Percentiles rank a stretch among this genome's conserved stretches.
phyloP scores from a whole-genome alignment of 441 rosid genomes.

The Populus hybrid region DNA sequence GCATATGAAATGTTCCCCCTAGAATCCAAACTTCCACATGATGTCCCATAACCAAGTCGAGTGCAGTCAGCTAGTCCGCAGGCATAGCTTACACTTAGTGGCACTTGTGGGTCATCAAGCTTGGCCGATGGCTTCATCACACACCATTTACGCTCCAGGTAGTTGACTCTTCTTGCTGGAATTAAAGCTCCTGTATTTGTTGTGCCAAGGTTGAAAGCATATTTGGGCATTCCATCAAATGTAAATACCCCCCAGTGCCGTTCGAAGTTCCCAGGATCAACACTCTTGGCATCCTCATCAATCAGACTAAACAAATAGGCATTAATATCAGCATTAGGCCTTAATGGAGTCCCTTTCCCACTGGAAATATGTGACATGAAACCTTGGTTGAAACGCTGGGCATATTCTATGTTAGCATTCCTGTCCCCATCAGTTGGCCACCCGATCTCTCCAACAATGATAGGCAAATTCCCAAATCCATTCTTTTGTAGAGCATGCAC shows the following conservation, averaged over 20 bases:
- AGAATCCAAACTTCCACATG: conserved; percentile 58
- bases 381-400: conserved; percentile 88
- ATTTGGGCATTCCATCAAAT: conserved; percentile 74
- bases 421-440: conserved; percentile 95
- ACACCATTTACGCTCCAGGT: conserved; percentile 72
- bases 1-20: conserved; percentile 79
- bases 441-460: conserved; percentile 85
- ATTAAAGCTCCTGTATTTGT: conserved; percentile 60
- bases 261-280: conserved; percentile 91
- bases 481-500: conserved; percentile 74
- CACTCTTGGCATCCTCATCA: conserved; percentile 90
- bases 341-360: conserved; percentile 88
- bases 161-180: conserved; percentile 51
- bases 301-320: conserved; percentile 82
- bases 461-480: conserved; percentile 76
- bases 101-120: conserved; percentile 66
- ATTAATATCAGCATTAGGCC: conserved; percentile 71
- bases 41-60: conserved; percentile 79
- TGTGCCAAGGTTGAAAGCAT: conserved; percentile 73
- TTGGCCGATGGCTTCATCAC: conserved; percentile 57
- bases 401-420: conserved; percentile 71
- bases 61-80: conserved; percentile 84
- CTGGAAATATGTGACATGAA: conserved; percentile 71
- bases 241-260: conserved; percentile 93
- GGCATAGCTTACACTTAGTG: conserved; percentile 77